phyloP scores from a whole-genome alignment of 192 early-diverging fungal genomes.

The Coemansia sp. region DNA sequence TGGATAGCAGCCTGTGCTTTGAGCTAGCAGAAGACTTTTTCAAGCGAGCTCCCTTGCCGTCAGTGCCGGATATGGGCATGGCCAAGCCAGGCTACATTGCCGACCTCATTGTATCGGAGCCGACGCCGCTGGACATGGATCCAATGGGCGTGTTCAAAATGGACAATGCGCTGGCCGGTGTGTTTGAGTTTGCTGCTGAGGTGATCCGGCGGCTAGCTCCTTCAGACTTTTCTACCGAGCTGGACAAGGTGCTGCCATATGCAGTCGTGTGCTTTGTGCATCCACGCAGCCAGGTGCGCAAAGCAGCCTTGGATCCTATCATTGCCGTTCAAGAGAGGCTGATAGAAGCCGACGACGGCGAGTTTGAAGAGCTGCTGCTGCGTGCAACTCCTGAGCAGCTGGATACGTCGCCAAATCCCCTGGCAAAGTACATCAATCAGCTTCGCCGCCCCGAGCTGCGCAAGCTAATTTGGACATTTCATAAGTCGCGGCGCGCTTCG shows the following conservation, averaged over 20 bases:
- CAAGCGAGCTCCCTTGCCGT: conserved; percentile 37
- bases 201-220: conserved; percentile 28
- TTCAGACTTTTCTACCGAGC: conserved; percentile 23
- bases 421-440: conserved; percentile 33
- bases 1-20: conserved; percentile 43
- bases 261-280: conserved; percentile 35
- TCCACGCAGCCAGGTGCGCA: conserved; percentile 51
- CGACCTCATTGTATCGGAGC: conserved; percentile 7
- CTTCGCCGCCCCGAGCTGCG: conserved; percentile 42
- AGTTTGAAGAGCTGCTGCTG: conserved; percentile 39
- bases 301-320: conserved; percentile 43
- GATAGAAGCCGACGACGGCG: conserved; percentile 17
- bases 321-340: conserved; percentile 31
- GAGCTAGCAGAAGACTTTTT: conserved; percentile 49
- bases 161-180: conserved; percentile 51
- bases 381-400: conserved; percentile 22
- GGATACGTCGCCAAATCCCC: conserved; percentile 24
- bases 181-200: conserved; percentile 48
- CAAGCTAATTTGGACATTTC: conserved; percentile 37
- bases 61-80: conserved; percentile 4
- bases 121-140: conserved; percentile 28
- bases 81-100: conserved; percentile 29
- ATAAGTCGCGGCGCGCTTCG: conserved; percentile 9
- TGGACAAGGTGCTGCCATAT: conserved; percentile 44
- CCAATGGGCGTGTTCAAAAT: conserved; percentile 47